Evolutionary conservation across 2,329 filamentous ascomycete species (phyloP), one percentile per base, ranked within the genome.

Genomic region (Cytospora mali): DNA sequence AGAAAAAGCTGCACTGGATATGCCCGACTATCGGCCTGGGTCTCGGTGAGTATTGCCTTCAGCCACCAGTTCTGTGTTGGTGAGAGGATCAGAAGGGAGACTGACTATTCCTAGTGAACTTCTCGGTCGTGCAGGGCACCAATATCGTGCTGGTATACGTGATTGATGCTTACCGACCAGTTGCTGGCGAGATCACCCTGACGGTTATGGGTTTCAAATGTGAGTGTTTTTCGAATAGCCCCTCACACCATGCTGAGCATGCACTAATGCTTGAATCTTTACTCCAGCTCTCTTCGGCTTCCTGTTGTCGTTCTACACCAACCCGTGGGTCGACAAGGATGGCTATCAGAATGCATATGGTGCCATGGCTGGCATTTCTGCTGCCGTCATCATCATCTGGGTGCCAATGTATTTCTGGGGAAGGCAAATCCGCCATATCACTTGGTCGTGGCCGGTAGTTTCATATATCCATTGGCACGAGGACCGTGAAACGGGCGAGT

Each of bases 301-400:
- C 69, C 73, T 86, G 1, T 75, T 87, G 1, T 83, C 80, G 0
- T 87, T 87, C 69, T 86, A 86, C 69, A 86, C 82, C 1, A 87
- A 87, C 68, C 78, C 81, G 0, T 87, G 84, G 84, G 78, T 87
- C 42, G 72, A 75, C 7, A 31, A 75, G 61, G 71, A 72, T 1
- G 84, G 84, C 0, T 86, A 86, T 67, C 65, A 74, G 14, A 73
- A 77, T 39, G 79, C 83, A 2, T 87, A 79, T 65, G 82, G 83
- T 4, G 75, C 78, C n/a, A 86, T 87, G 83, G 84, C 83, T 9
- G 83, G 77, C 13, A 85, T 86, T 52, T 74, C 79, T 11, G 79
- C 75, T 14, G 74, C 67, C 16, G 72, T 85, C 4, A 69, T 85
- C 16, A 39, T 84, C 7, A 65, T 80, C 29, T 82, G 77, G 75